Evolutionary conservation across 176 grass and related monocot genomes (phyloP).

Genomic region (Rhynchospora tenuis): DNA sequence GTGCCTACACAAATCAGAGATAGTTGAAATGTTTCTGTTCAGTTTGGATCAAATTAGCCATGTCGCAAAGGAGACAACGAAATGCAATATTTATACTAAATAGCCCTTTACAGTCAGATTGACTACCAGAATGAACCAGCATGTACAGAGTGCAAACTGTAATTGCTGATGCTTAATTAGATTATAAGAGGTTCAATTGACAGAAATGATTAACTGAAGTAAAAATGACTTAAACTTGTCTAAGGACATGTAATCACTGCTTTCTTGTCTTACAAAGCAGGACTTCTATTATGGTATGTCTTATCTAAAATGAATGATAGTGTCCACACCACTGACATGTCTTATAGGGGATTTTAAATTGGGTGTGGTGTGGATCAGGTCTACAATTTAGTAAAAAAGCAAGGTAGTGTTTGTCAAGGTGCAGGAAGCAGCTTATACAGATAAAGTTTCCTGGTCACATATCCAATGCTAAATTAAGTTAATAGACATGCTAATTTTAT

Average conservation of each 20-base stretch:
- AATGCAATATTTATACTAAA: neutral
- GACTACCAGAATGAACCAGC: neutral
- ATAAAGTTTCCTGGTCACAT: neutral
- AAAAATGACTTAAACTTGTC: neutral
- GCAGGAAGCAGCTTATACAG: neutral
- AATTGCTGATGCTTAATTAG: neutral
- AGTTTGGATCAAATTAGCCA: neutral
- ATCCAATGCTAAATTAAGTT: neutral
- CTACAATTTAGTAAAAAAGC: neutral
- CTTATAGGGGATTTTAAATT: neutral
- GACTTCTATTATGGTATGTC: neutral
- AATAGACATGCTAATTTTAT: neutral
- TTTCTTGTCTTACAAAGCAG: neutral
- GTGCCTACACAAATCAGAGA: constrained; percentile 30
- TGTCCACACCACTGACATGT: neutral
- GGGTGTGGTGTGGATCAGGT: neutral
- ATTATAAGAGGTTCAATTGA: neutral
- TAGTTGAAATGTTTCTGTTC: neutral
- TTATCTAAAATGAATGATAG: neutral
- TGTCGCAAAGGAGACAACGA: neutral
- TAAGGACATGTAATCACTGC: neutral
- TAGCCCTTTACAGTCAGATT: neutral
- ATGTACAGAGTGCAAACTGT: neutral
- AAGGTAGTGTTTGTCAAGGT: neutral
- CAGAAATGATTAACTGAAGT: neutral